Evolutionary conservation across 2,329 filamentous ascomycete species (phyloP).

Genomic region (Aspergillus sp.): DNA sequence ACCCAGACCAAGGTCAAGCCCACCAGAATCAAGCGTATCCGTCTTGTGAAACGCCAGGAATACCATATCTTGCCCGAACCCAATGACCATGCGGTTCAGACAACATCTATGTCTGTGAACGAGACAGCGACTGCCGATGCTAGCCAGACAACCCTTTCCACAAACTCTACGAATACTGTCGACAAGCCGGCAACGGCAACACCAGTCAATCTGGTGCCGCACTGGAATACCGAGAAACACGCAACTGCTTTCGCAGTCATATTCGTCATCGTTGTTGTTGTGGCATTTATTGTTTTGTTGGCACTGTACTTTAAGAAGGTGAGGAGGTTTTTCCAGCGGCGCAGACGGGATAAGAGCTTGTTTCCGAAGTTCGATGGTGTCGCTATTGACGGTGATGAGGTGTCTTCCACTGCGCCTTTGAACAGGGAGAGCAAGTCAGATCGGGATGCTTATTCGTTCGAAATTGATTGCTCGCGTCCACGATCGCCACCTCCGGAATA

Average conservation of each 20-base stretch:
- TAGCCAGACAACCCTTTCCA: background rate
- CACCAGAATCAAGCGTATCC: too few relatives aligned
- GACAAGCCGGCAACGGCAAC: background rate
- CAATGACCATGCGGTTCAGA: background rate
- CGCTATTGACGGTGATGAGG: background rate
- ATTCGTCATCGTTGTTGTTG: constrained; percentile 13
- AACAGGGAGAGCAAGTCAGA: background rate
- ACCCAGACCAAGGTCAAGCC: too few relatives aligned
- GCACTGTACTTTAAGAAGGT: constrained; percentile 13
- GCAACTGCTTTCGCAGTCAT: constrained; percentile 23
- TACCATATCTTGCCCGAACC: too few relatives aligned
- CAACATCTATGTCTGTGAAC: background rate
- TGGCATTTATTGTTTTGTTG: constrained; percentile 15
- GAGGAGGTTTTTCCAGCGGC: background rate
- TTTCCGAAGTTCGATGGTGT: background rate
- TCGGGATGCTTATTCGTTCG: background rate
- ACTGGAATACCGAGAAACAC: constrained; percentile 16
- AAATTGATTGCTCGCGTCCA: background rate
- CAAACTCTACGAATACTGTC: background rate
- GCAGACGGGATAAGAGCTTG: background rate
- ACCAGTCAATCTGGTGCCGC: constrained; percentile 4
- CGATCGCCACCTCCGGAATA: background rate
- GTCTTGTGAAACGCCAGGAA: too few relatives aligned
- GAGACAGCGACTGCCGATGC: background rate
- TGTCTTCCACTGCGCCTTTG: background rate